phyloP scores from a whole-genome alignment of 2,329 filamentous ascomycete genomes.

The Ascochyta clinopodiicola region DNA sequence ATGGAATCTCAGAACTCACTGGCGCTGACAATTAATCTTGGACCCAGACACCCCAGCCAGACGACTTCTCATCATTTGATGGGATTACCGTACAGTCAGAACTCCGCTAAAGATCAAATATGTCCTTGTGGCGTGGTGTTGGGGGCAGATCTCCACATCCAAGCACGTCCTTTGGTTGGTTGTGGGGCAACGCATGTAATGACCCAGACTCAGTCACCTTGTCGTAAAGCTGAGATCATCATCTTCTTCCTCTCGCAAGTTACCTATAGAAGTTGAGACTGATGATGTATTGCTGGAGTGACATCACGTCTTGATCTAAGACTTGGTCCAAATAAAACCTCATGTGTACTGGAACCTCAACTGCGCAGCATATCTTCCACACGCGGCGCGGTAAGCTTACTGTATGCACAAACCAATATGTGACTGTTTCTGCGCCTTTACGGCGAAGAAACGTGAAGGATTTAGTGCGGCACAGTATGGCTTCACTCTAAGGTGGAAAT shows the following conservation, averaged over 20 bases:
- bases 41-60: background rate
- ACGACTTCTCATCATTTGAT: background rate
- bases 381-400: background rate
- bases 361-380: background rate
- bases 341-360: background rate
- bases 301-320: background rate
- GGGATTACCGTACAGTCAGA: background rate
- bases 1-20: conserved; percentile 2
- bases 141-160: conserved; percentile 8
- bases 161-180: background rate
- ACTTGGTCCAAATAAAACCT: background rate
- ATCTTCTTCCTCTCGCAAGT: background rate
- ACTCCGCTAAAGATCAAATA: background rate
- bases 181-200: background rate
- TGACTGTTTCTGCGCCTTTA: conserved; percentile 1
- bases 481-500: background rate
- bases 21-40: background rate
- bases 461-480: conserved; percentile 6
- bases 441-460: conserved; percentile 3
- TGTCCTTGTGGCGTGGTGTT: conserved; percentile 3
- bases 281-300: background rate
- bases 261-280: background rate
- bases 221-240: background rate
- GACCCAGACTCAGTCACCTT: background rate
- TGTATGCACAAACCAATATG: background rate